Conservation (phyloP, 495 filamentous ascomycete species). For the Penicillium cataractarum region DNA sequence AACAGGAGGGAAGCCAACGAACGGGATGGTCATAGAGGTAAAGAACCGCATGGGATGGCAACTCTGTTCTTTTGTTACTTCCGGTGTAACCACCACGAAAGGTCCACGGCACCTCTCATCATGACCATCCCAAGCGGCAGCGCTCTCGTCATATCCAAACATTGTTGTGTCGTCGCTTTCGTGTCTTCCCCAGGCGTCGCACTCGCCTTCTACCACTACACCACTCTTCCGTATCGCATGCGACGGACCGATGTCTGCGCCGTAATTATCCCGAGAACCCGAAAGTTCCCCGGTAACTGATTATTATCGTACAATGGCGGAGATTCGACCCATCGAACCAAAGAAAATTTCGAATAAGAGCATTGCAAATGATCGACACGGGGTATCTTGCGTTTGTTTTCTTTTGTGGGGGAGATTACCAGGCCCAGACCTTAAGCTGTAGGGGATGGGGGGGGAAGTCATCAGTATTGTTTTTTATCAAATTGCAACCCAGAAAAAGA, state of each 20-base stretch:
- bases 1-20: constrained; percentile 19
- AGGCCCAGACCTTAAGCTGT: constrained; percentile 89
- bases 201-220: constrained; percentile 26
- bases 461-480: constrained; percentile 17
- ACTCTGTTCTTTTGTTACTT: background rate
- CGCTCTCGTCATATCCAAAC: constrained; percentile 31
- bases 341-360: constrained; percentile 43
- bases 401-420: constrained; percentile 47
- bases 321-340: constrained; percentile 41
- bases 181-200: constrained; percentile 33
- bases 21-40: constrained; percentile 14
- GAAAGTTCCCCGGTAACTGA: constrained; percentile 38
- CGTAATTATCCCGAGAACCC: constrained; percentile 40
- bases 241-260: constrained; percentile 33
- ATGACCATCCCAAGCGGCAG: constrained; percentile 18
- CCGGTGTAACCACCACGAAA: background rate
- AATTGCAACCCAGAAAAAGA: background rate
- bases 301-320: constrained; percentile 53
- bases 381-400: constrained; percentile 50
- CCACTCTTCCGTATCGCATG: constrained; percentile 35
- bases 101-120: constrained; percentile 19
- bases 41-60: background rate
- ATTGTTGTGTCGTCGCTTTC: constrained; percentile 38
- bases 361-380: constrained; percentile 50
- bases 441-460: constrained; percentile 5